Evolutionary conservation across 2,329 filamentous ascomycete species (phyloP).

Genomic region (Catunica adiposa): DNA sequence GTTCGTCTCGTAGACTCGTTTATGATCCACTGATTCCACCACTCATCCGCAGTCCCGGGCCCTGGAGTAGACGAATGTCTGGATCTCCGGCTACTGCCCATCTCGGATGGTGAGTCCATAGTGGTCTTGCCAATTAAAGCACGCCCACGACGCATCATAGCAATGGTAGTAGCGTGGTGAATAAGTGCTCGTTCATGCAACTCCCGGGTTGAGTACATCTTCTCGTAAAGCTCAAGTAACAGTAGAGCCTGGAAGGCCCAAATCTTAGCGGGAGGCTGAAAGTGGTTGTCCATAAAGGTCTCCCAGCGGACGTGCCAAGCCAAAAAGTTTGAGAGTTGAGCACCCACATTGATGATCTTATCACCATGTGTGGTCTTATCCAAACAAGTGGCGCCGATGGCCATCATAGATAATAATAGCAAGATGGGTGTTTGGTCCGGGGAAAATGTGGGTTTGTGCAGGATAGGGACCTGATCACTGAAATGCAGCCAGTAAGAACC

Average conservation of each 20-base stretch:
- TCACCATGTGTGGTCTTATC: conserved; percentile 64
- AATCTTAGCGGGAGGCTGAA: conserved; percentile 78
- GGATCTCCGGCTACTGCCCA: conserved; percentile 30
- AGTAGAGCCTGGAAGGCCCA: conserved; percentile 92
- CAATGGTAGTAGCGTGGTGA: conserved; percentile 89
- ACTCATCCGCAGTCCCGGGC: conserved; percentile 63
- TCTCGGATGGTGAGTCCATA: conserved; percentile 68
- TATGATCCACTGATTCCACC: conserved; percentile 93
- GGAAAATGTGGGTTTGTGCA: conserved; percentile 87
- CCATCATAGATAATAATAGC: conserved; percentile 74
- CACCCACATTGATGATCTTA: conserved; percentile 57
- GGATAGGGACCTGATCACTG: conserved; percentile 81
- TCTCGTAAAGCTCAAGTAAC: conserved; percentile 84
- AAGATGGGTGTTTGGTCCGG: conserved; percentile 75
- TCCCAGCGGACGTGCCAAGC: conserved; percentile 92
- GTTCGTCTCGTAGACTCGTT: conserved; percentile 79
- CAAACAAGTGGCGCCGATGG: conserved; percentile 77
- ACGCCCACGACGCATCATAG: conserved; percentile 82
- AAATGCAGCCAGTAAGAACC: conserved; percentile 90
- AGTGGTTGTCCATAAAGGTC: conserved; percentile 81
- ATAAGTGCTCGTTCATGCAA: conserved; percentile 92
- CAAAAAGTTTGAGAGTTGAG: conserved; percentile 73
- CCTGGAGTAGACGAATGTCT: conserved; percentile 43
- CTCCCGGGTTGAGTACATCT: conserved; percentile 87
- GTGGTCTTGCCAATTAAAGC: conserved; percentile 74